Base-by-base conservation (phyloP, 2,329 filamentous ascomycete species). In the Ilyonectria mors-panacis region DNA sequence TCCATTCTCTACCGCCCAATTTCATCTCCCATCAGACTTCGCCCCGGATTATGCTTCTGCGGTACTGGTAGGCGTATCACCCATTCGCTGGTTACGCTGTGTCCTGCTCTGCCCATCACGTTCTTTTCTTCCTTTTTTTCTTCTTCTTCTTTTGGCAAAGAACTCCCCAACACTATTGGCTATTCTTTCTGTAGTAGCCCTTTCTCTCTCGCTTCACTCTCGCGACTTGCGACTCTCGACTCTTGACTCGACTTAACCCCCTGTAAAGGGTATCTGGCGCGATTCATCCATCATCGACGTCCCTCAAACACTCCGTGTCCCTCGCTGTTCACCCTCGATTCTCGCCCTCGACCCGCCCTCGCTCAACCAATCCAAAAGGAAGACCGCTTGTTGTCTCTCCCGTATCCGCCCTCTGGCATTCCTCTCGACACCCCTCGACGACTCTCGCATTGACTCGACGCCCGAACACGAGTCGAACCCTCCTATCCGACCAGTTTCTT, bases 51-150 rank as follows among this genome's bases (percentile, higher is more conserved):
- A 65, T 66, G 51, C 39, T 61, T 56, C 63, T 42, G 57, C 51
- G 33, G 63, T 61, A 44, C 58, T 66, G 44, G 58, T 66, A 60
- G 58, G 63, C 58, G 58, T 61, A 51, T 57, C 56, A 60, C 63
- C 58, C 58, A 50, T 66, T 66, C 63, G 58, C 58, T 61, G 63
- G 63, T 66, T 66, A 23, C 63, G 63, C 58, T 61, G 51, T 66
- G 51, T 58, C 50, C 37, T 13, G 21, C 42, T 30, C 45, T 53
- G 26, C 57, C 55, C 26, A 44, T 39, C 56, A 53, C 58, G 39
- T 48, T 66, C 63, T 57, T 61, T 66, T 53, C 26, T 53, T 4
- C 39, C 19, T 17, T 26, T 39, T 21, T 30, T 26, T 33, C n/a
- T 17, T 59, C 6, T 44, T 26, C 9, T 59, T 53, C 26, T n/a